Evolutionary conservation across 768 basidiomycete genomes (phyloP), one percentile per base, ranked within the genome.

Genomic region (Agaricus subrufescens): DNA sequence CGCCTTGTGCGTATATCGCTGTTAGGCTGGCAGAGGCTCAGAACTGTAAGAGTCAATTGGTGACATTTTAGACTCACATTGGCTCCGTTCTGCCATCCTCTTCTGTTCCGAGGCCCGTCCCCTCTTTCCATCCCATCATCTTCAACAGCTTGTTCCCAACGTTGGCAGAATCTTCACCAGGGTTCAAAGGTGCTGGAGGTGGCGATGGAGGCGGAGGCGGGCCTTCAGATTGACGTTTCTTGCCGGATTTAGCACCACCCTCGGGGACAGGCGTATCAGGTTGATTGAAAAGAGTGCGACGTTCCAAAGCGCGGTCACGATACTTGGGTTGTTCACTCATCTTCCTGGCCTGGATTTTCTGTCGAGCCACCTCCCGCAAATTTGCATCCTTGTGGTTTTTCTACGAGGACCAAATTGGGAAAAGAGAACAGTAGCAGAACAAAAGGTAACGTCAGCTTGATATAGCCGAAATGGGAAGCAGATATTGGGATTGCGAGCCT

Each of bases 71-170:
- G 1, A 77, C 87, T 48, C 69, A 89, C 85, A 98, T 85, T 11
- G 95, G 94, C 54, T 95, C 92, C 10, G 92, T 85, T 55, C 94
- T 72, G 44, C 95, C 95, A 51, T 91, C 89, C 3, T 89, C 89
- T 46, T 79, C 79, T 6, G 83, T 79, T 0, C 96, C 96, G 40
- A 98, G 71, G 1, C 96, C 95, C 14, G 81, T 85, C 5, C 95
- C 95, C 63, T 89, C 89, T 60, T 80, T 90, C 95, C 95, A 98
- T 0, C 96, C 97, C 95, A 98, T 98, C 84, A 96, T 95, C 69
- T 93, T 92, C 60, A 98, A 69, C 56, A 99, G 68, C 65, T 92
- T 94, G 66, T 95, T 95, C 5, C 97, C 97, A 10, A 93, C 82
- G 62, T 98, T 98, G 42, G 64, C 85, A 49, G 86, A 83, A 63